Evolutionary conservation across 2,329 filamentous ascomycete species (phyloP), one percentile per base, ranked within the genome.

Genomic region (Ascochyta clinopodiicola): DNA sequence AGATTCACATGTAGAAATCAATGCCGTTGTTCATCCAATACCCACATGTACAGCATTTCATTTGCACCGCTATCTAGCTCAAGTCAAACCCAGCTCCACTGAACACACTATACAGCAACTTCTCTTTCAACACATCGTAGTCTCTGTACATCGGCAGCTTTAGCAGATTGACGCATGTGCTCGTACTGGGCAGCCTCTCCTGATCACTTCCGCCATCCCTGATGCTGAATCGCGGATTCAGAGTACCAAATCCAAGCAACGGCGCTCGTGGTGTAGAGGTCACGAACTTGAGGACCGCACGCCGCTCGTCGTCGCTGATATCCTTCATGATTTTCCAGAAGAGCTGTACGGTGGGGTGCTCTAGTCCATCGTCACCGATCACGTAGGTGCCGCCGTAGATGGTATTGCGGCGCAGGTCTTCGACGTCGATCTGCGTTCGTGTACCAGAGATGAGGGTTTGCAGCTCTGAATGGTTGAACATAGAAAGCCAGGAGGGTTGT

Each of bases 381-480:
- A 84, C 82, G 72, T 98, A 99, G 0, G 96, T 82, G 1, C 95
- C 95, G 46, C 91, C 90, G 74, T 98, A 99, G 2, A 86, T 77
- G 0, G 95, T 98, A 76, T 98, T 90, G 49, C 81, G 82, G 22
- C 93, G 86, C 36, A 98, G 82, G 73, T 99, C 95, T 25, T 89
- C 86, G 32, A 99, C 84, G 68, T 97, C 89, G 55, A 99, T 96
- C 59, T 91, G 88, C 9, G 88, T 88, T 25, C 87, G 88, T 66
- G 96, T 92, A 38, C 95, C 95, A 48, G 92, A 91, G 15, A 99
- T 90, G 6, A 99, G 87, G 1, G 91, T 95, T 77, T 98, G 95
- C 4, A 99, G 84, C 74, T 99, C 95, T 3, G 86, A 86, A 74
- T 97, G 94, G 75, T 99, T 99, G 81, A 99, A 99, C 95, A 99